A percentile compares a stretch with the other conserved stretches of the same genome.
Evolutionary conservation across 2,329 filamentous ascomycete species (phyloP).

Genomic region (Bipolaris zeicola): DNA sequence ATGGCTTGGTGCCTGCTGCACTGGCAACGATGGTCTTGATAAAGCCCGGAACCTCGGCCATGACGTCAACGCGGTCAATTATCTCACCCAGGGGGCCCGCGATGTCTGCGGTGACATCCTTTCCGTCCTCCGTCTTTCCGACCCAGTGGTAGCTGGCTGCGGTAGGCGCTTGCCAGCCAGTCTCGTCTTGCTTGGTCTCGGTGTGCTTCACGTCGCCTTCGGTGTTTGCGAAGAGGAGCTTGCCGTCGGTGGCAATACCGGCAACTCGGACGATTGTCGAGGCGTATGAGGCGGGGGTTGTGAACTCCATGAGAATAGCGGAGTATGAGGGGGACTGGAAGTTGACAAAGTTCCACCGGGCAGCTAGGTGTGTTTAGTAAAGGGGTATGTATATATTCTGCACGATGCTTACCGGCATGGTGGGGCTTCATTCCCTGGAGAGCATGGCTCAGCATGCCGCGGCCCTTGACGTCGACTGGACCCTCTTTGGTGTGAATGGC

Average conservation of each 20-base stretch:
- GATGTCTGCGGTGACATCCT: conserved; percentile 71
- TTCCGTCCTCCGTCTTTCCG: conserved; percentile 77
- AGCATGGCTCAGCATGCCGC: conserved; percentile 79
- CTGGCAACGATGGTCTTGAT: conserved; percentile 91
- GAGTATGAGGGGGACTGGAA: conserved; percentile 89
- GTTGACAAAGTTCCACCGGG: conserved; percentile 90
- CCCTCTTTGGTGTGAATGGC: conserved; percentile 83
- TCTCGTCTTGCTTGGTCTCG: conserved; percentile 74
- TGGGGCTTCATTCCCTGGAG: conserved; percentile 99
- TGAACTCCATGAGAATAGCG: conserved; percentile 94
- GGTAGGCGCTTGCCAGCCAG: conserved; percentile 87
- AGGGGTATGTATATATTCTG: neutral
- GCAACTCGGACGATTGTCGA: conserved; percentile 83
- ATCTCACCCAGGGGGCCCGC: conserved; percentile 71
- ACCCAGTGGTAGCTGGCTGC: conserved; percentile 77
- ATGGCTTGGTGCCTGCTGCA: conserved; percentile 90
- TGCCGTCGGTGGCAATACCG: conserved; percentile 77
- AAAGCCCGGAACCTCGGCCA: conserved; percentile 94
- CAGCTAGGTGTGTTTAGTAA: conserved; percentile 56
- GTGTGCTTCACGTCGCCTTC: conserved; percentile 71
- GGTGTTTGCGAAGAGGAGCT: conserved; percentile 75
- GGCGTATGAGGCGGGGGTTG: conserved; percentile 90
- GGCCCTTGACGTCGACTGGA: conserved; percentile 79
- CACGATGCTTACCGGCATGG: conserved; percentile 70
- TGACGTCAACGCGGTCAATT: conserved; percentile 87